phyloP scores from a whole-genome alignment of 306 rosid genomes.

The Quercus alba region DNA sequence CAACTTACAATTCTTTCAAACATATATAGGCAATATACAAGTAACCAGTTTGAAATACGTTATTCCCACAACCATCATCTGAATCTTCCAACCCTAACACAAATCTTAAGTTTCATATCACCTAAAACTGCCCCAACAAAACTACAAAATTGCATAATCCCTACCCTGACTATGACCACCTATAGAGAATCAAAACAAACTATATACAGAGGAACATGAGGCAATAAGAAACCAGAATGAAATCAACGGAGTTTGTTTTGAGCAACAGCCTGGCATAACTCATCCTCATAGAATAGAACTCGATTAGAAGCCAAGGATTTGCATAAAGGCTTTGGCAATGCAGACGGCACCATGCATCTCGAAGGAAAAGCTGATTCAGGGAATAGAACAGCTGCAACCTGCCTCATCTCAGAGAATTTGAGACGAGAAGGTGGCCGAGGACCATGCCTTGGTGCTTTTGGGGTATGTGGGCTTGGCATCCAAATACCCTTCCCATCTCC shows the following conservation, averaged over 20 bases:
- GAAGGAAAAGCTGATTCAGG: conserved; percentile 73
- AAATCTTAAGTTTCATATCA: conserved; percentile 49
- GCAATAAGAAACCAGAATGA: conserved; percentile 3
- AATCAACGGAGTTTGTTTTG: conserved; percentile 84
- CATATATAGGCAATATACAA: conserved; percentile 48
- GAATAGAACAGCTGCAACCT: conserved; percentile 92
- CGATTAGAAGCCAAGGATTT: conserved; percentile 87
- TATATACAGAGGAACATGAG: conserved; percentile 45
- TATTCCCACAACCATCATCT: conserved; percentile 37
- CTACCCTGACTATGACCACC: conserved; percentile 36
- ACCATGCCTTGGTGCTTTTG: conserved; percentile 93
- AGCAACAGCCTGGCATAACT: conserved; percentile 92
- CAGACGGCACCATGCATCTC: conserved; percentile 71
- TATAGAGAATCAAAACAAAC: conserved; percentile 23
- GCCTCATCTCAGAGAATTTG: conserved; percentile 78
- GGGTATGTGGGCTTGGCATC: conserved; percentile 71
- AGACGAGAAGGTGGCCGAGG: conserved; percentile 93
- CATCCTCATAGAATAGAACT: conserved; percentile 93
- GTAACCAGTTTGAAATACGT: conserved; percentile 28
- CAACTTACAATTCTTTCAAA: conserved; percentile 19
- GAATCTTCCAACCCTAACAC: conserved; percentile 33
- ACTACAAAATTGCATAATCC: conserved; percentile 57
- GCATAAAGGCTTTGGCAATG: conserved; percentile 68
- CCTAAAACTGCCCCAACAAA: conserved; percentile 51
- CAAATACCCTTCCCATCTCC: conserved; percentile 55